Percentiles rank a stretch among this genome's conserved stretches.
Evolutionary conservation across 352 stramenopile species (phyloP).

Genomic region (Pythium aphanidermatum): DNA sequence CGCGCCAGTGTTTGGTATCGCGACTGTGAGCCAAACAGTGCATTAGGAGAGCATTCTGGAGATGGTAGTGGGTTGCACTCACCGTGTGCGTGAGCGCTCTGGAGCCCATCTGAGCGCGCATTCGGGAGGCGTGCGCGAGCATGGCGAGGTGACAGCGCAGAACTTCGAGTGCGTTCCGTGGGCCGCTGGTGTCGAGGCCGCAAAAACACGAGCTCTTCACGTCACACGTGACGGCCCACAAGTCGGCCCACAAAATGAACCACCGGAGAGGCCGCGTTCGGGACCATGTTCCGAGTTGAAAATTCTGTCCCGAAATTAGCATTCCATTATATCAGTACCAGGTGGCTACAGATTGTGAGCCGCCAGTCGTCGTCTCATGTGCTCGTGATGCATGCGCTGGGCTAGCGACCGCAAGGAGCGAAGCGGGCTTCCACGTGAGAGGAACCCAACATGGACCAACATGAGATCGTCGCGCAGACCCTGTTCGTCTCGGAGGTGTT

Average conservation of each 20-base stretch:
- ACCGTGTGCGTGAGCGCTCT: neutral
- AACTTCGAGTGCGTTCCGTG: constrained; percentile 1
- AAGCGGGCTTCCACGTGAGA: constrained; percentile 45
- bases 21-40: constrained; percentile 18
- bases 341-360: neutral
- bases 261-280: too few relatives aligned
- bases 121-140: constrained; percentile 33
- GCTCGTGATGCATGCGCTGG: constrained; percentile 40
- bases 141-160: constrained; percentile 16
- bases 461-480: constrained; percentile 37
- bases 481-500: constrained; percentile 33
- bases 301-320: neutral
- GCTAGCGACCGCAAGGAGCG: constrained; percentile 39
- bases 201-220: constrained; percentile 32
- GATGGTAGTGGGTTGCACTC: neutral
- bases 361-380: constrained; percentile 5
- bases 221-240: neutral
- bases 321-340: neutral
- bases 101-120: too few relatives aligned
- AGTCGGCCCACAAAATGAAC: too few relatives aligned
- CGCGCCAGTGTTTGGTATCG: constrained; percentile 61
- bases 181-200: neutral
- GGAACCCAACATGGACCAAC: constrained; percentile 45
- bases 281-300: too few relatives aligned
- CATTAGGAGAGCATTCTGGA: neutral